phyloP scores from a whole-genome alignment of 345 rosid genomes.

The Eucalyptus paniculata region DNA sequence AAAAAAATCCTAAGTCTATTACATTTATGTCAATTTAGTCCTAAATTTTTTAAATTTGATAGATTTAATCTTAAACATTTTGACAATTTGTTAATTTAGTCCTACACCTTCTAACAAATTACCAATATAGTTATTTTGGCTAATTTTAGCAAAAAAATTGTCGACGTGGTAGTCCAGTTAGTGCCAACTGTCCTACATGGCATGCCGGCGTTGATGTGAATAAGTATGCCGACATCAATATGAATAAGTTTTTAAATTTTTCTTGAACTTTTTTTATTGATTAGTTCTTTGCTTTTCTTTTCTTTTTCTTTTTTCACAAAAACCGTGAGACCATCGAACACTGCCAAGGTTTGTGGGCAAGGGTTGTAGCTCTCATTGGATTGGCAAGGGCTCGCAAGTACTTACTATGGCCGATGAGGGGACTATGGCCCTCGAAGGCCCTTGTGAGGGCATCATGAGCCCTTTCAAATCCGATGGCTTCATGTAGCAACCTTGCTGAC shows the following conservation, averaged over 20 bases:
- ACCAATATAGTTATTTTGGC: not conserved
- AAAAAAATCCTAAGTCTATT: no score
- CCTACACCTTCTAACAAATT: no score
- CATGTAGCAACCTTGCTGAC: not conserved
- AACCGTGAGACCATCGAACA: accelerated
- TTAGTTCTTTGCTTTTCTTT: no score
- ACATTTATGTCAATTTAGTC: no score
- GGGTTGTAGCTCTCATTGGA: no score
- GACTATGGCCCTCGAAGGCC: not conserved
- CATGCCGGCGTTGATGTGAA: not conserved
- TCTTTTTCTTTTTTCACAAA: not conserved
- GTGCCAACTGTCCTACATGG: not conserved
- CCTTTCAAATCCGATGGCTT: not conserved
- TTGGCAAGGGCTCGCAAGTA: not conserved
- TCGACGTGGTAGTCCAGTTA: accelerated
- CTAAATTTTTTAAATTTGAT: no score
- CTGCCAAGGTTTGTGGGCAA: not conserved
- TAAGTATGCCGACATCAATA: accelerated
- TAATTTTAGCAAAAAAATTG: no score
- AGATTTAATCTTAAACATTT: no score
- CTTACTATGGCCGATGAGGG: not conserved
- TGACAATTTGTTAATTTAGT: no score
- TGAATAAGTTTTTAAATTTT: not conserved
- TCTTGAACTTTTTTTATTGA: not conserved
- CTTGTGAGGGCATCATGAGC: not conserved